phyloP scores from a whole-genome alignment of 352 stramenopile species.

The Phytophthora sp. region DNA sequence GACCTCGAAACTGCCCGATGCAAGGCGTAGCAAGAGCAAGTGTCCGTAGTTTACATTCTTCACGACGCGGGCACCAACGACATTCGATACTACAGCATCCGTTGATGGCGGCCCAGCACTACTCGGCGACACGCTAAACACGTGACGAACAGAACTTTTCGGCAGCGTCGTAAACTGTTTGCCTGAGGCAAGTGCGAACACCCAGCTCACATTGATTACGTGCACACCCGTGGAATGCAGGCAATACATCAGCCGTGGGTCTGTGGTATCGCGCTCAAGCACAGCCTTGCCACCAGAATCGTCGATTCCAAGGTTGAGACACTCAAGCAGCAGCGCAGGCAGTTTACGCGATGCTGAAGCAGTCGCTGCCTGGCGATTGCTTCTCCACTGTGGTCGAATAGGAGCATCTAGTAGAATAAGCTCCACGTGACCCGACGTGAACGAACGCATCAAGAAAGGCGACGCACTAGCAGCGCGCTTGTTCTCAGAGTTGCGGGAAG shows the following conservation, averaged over 20 bases:
- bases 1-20: slow-evolving; percentile 76
- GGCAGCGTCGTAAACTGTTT: slow-evolving; percentile 68
- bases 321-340: slow-evolving; percentile 71
- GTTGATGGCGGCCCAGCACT: slow-evolving; percentile 5
- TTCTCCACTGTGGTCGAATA: slow-evolving; percentile 72
- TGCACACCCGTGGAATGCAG: slow-evolving; percentile 81
- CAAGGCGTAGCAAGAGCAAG: slow-evolving; percentile 72
- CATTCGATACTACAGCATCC: slow-evolving; percentile 42
- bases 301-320: slow-evolving; percentile 72
- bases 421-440: slow-evolving; percentile 79
- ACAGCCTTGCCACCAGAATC: slow-evolving; percentile 70
- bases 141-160: slow-evolving; percentile 74
- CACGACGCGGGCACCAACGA: slow-evolving; percentile 67
- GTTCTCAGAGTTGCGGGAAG: slow-evolving; percentile 25
- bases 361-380: slow-evolving; percentile 26
- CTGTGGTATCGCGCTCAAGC: slow-evolving; percentile 52
- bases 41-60: slow-evolving; percentile 85
- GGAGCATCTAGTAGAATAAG: slow-evolving; percentile 68
- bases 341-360: slow-evolving; percentile 27
- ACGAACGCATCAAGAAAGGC: slow-evolving; percentile 73
- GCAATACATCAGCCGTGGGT: slow-evolving; percentile 73
- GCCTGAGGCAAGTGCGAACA: slow-evolving; percentile 56
- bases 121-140: slow-evolving; percentile 76
- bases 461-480: slow-evolving; percentile 40
- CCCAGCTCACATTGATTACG: slow-evolving; percentile 80